Percentiles rank a stretch among this genome's conserved stretches.
Evolutionary conservation across 495 filamentous ascomycete species (phyloP).

Genomic region (Podospora sp.): DNA sequence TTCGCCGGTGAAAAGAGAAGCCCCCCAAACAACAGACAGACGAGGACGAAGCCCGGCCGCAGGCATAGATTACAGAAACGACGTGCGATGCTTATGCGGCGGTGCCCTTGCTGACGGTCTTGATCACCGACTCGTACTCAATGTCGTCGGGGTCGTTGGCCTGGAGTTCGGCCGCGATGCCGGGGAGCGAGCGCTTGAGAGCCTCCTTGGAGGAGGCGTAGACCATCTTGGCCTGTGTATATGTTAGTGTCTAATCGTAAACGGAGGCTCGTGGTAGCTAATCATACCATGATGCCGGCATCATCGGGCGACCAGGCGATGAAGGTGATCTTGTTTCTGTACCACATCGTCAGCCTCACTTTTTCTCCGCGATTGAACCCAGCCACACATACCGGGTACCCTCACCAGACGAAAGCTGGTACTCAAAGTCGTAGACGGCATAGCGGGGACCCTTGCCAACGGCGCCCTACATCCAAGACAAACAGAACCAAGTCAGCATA

Average conservation of each 20-base stretch:
- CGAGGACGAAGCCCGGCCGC: not conserved
- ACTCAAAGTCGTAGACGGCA: conserved; percentile 90
- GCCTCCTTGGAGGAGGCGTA: conserved; percentile 95
- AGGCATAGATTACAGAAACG: conserved; percentile 10
- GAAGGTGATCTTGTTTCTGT: conserved; percentile 93
- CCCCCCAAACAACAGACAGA: not conserved
- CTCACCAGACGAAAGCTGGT: conserved; percentile 74
- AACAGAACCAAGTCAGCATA: not conserved
- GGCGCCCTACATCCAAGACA: conserved; percentile 46
- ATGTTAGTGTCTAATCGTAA: conserved; percentile 17
- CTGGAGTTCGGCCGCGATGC: conserved; percentile 80
- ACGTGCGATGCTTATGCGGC: conserved; percentile 37
- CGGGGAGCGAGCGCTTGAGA: conserved; percentile 83
- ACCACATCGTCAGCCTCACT: conserved; percentile 23
- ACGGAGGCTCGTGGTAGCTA: conserved; percentile 2
- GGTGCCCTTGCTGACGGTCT: conserved; percentile 76
- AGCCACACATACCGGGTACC: conserved; percentile 68
- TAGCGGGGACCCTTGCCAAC: conserved; percentile 82
- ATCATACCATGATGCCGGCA: conserved; percentile 75
- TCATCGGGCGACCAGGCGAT: conserved; percentile 91
- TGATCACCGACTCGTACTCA: conserved; percentile 77
- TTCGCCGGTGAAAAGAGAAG: not conserved
- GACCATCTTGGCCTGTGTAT: conserved; percentile 79
- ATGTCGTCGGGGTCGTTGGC: conserved; percentile 91
- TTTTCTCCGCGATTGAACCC: not conserved